Conservation (phyloP, 1,284 basidiomycete genomes). For the Phellopilus nigrolimitatus region DNA sequence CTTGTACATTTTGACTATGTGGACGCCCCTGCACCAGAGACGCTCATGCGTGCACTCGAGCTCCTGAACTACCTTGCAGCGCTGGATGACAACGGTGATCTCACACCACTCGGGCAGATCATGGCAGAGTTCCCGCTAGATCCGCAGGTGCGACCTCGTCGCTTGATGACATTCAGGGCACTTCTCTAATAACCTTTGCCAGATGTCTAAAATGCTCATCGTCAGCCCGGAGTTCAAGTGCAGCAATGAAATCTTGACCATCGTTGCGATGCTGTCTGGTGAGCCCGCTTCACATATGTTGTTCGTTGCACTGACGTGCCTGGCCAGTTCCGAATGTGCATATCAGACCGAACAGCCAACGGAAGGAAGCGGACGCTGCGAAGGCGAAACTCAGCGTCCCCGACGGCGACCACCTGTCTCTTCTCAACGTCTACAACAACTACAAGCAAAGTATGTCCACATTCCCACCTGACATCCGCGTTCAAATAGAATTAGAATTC, state of each 20-base stretch:
- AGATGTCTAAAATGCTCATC: conserved; percentile 93
- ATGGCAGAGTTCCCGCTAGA: conserved; percentile 99
- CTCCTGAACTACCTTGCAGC: conserved; percentile 90
- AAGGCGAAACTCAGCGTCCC: conserved; percentile 88
- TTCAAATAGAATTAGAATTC: conserved; percentile 1
- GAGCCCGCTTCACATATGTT: conserved; percentile 12
- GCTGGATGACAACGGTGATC: conserved; percentile 90
- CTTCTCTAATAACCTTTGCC: conserved; percentile 8
- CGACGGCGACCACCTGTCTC: conserved; percentile 92
- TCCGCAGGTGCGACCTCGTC: conserved; percentile 65
- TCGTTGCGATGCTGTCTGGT: conserved; percentile 96
- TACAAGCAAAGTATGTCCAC: conserved; percentile 74
- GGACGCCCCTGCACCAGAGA: conserved; percentile 95
- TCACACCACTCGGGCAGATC: conserved; percentile 83
- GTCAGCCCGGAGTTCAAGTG: conserved; percentile 93
- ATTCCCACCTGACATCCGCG: conserved; percentile 3
- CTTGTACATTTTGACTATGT: conserved; percentile 94
- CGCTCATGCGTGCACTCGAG: conserved; percentile 96
- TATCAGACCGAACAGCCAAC: conserved; percentile 83
- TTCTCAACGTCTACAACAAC: conserved; percentile 95
- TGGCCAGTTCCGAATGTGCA: conserved; percentile 85
- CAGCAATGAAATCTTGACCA: conserved; percentile 92
- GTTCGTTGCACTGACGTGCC: background rate
- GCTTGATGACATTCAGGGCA: background rate
- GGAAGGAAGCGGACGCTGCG: conserved; percentile 89